A percentile compares a stretch with the other conserved stretches of the same genome.
Evolutionary conservation across 495 filamentous ascomycete species (phyloP).

Genomic region (Neurospora sp.): DNA sequence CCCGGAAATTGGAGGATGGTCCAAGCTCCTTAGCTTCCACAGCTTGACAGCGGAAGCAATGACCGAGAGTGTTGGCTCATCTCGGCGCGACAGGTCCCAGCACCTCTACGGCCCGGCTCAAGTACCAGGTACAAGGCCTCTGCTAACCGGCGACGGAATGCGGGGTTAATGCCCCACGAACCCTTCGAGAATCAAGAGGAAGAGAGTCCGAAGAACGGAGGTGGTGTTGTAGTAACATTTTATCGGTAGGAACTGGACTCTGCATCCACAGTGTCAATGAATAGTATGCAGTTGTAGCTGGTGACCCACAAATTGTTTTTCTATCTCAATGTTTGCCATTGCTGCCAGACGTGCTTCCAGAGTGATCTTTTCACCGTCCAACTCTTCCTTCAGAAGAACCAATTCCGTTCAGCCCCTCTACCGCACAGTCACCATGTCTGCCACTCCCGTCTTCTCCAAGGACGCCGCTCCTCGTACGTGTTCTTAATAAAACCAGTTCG

Average conservation of each 20-base stretch:
- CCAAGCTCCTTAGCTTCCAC: not conserved
- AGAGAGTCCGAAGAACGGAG: conserved; percentile 22
- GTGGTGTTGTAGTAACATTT: not conserved
- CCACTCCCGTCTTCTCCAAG: conserved; percentile 39
- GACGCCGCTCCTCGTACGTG: conserved; percentile 43
- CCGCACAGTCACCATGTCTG: conserved; percentile 30
- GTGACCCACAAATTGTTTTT: not conserved
- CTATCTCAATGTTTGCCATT: conserved; percentile 7
- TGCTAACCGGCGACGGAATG: not conserved
- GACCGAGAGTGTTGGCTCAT: not conserved
- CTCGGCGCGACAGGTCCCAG: not conserved
- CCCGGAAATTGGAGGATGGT: not conserved
- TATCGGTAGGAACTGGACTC: not conserved
- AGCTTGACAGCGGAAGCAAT: not conserved
- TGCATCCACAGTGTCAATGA: not conserved
- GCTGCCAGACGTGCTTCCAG: conserved; percentile 10
- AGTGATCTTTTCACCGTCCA: conserved; percentile 1
- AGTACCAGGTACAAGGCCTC: not conserved
- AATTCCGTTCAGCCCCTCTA: conserved; percentile 6
- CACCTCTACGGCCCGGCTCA: not conserved
- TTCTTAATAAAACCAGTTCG: not conserved
- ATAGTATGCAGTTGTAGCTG: not conserved
- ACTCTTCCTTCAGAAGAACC: not conserved
- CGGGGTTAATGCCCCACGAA: not conserved
- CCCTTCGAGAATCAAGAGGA: not conserved